Conservation (phyloP, 768 basidiomycete species). For the Strobilomyces confusus region DNA sequence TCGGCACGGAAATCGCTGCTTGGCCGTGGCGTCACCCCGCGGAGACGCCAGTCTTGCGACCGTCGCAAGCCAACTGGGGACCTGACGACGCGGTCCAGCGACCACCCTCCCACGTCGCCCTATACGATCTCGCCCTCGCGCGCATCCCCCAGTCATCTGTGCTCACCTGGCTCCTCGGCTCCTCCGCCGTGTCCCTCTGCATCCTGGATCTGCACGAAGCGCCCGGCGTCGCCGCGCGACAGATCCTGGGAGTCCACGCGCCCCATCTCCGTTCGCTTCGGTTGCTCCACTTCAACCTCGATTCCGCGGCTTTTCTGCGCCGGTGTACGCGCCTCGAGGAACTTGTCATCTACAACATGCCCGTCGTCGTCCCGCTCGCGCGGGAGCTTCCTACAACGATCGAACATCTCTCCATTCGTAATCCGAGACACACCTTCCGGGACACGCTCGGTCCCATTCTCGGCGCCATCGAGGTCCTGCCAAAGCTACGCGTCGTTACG, state of each 20-base stretch:
- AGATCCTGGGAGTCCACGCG: constrained; percentile 28
- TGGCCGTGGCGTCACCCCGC: constrained; percentile 28
- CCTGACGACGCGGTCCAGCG: background rate
- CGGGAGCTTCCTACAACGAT: constrained; percentile 34
- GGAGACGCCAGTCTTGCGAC: constrained; percentile 10
- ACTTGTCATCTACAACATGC: constrained; percentile 36
- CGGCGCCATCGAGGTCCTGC: constrained; percentile 29
- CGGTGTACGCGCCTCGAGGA: constrained; percentile 39
- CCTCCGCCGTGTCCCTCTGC: constrained; percentile 33
- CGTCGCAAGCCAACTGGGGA: background rate
- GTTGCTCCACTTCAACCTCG: constrained; percentile 33
- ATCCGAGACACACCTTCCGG: constrained; percentile 21
- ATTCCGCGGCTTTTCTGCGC: constrained; percentile 32
- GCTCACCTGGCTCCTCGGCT: constrained; percentile 38
- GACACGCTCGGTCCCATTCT: constrained; percentile 29
- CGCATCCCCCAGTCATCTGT: constrained; percentile 31
- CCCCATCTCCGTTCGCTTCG: constrained; percentile 42
- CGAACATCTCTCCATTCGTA: constrained; percentile 39
- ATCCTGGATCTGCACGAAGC: constrained; percentile 40
- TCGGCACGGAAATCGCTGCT: constrained; percentile 37
- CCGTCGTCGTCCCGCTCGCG: constrained; percentile 31
- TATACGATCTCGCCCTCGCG: constrained; percentile 41
- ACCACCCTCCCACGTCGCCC: constrained; percentile 13
- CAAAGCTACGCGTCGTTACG: constrained; percentile 35
- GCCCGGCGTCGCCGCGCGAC: constrained; percentile 24